Conservation (phyloP, 2,329 filamentous ascomycete species). For the Colletotrichum liaoningense region DNA sequence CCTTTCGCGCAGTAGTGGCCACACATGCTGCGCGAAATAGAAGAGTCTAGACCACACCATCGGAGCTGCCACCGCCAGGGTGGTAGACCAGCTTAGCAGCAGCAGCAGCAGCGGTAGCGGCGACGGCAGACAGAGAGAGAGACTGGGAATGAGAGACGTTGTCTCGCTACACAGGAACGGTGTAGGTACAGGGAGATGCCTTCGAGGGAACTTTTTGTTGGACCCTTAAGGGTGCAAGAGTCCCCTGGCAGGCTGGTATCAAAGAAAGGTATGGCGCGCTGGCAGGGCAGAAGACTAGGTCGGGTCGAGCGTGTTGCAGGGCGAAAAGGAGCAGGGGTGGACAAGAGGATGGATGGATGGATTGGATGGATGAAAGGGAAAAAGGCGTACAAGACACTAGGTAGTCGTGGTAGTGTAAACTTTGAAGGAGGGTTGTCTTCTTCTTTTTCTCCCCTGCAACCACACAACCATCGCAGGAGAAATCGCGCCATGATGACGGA, state of each 20-base stretch:
- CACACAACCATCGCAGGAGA: too few relatives aligned
- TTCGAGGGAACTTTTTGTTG: neutral
- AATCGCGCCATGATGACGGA: neutral
- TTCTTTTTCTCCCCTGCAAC: neutral
- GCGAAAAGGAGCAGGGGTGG: neutral
- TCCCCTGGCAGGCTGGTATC: neutral
- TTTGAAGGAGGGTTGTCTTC: neutral
- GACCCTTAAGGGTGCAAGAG: constrained; percentile 14
- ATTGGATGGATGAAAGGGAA: neutral
- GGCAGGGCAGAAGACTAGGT: neutral
- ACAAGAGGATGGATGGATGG: neutral
- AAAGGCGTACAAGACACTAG: neutral
- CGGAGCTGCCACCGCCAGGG: neutral
- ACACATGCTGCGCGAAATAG: neutral
- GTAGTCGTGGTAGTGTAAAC: too few relatives aligned
- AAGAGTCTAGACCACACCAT: constrained; percentile 17
- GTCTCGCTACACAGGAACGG: neutral
- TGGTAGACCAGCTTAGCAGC: neutral
- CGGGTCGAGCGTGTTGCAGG: neutral
- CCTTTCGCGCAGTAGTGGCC: neutral
- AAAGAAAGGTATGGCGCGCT: neutral
- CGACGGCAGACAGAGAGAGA: too few relatives aligned
- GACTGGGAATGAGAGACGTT: neutral
- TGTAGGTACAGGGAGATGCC: neutral
- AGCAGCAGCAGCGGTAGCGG: too few relatives aligned